These are phyloP conservation scores for Alternaria atra DNA, from an alignment of 2,329 filamentous ascomycete species.

Conservation along the genomic window DNA sequence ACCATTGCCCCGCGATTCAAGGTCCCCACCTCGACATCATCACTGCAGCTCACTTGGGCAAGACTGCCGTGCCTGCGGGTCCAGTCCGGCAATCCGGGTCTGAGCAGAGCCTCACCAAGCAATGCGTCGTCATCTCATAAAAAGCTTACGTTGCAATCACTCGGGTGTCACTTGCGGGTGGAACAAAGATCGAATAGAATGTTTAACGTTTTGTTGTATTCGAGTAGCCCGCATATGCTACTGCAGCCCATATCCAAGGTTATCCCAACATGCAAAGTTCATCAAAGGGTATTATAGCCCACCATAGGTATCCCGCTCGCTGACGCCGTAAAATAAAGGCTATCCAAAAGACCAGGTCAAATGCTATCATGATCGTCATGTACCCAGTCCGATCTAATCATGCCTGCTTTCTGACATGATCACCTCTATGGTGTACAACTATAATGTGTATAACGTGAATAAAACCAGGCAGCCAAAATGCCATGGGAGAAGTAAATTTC, in stretches of 20 bases:
- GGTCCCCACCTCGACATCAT: conserved; percentile 14
- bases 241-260: conserved; percentile 2
- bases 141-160: not conserved
- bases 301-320: conserved; percentile 11
- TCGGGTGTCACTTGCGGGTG: not conserved
- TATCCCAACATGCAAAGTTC: conserved; percentile 15
- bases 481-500: conserved; percentile 6
- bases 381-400: conserved; percentile 18
- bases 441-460: conserved; percentile 21
- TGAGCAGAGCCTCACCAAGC: not conserved
- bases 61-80: conserved; percentile 6
- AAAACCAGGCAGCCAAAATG: conserved; percentile 15
- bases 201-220: conserved; percentile 4
- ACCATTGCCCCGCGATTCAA: conserved; percentile 7
- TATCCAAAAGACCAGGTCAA: conserved; percentile 7
- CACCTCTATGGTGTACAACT: conserved; percentile 14
- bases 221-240: conserved; percentile 9
- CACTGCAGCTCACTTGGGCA: conserved; percentile 2
- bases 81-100: not conserved
- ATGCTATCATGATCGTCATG: conserved; percentile 32
- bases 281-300: conserved; percentile 23
- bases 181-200: not conserved
- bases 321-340: conserved; percentile 20
- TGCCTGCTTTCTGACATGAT: not conserved
- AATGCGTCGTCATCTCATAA: not conserved